A percentile compares a stretch with the other conserved stretches of the same genome.
Evolutionary conservation across 2,329 filamentous ascomycete species (phyloP).

Genomic region (Verticillium zaregamsianum): DNA sequence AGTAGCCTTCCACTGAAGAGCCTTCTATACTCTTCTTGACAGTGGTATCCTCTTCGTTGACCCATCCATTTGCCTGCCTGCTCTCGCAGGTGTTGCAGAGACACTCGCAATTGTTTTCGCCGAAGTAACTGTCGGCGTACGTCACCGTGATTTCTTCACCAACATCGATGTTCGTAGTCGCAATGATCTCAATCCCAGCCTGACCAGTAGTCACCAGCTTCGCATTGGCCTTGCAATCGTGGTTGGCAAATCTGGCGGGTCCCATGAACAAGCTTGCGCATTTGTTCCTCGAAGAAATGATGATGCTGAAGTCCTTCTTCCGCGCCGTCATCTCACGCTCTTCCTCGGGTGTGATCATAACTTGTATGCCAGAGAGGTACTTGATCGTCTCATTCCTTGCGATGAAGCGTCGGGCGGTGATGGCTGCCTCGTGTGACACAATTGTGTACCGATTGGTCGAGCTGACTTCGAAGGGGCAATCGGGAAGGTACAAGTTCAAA

Average conservation of each 20-base stretch:
- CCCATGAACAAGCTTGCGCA: constrained; percentile 89
- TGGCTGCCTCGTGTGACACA: constrained; percentile 79
- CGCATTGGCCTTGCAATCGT: constrained; percentile 93
- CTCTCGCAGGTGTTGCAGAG: constrained; percentile 85
- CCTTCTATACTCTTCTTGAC: constrained; percentile 52
- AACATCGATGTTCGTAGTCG: constrained; percentile 72
- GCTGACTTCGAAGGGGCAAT: constrained; percentile 88
- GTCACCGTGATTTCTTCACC: constrained; percentile 97
- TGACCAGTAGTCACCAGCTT: constrained; percentile 77
- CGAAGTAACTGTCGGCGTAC: constrained; percentile 95
- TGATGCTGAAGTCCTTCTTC: constrained; percentile 94
- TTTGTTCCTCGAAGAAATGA: constrained; percentile 89
- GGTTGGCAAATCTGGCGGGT: constrained; percentile 93
- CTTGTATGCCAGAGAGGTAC: constrained; percentile 86
- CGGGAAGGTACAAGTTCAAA: constrained; percentile 85
- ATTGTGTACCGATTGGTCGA: constrained; percentile 96
- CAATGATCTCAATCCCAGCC: constrained; percentile 87
- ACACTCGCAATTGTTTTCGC: constrained; percentile 90
- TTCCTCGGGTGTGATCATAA: constrained; percentile 87
- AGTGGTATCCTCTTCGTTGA: constrained; percentile 42
- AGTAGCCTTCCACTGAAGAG: constrained; percentile 45
- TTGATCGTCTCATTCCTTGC: constrained; percentile 81
- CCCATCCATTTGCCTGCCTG: constrained; percentile 77
- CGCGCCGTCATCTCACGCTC: constrained; percentile 75
- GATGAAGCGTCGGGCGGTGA: constrained; percentile 77